phyloP scores from a whole-genome alignment of 768 basidiomycete genomes.

The Suillus clintonianus region DNA sequence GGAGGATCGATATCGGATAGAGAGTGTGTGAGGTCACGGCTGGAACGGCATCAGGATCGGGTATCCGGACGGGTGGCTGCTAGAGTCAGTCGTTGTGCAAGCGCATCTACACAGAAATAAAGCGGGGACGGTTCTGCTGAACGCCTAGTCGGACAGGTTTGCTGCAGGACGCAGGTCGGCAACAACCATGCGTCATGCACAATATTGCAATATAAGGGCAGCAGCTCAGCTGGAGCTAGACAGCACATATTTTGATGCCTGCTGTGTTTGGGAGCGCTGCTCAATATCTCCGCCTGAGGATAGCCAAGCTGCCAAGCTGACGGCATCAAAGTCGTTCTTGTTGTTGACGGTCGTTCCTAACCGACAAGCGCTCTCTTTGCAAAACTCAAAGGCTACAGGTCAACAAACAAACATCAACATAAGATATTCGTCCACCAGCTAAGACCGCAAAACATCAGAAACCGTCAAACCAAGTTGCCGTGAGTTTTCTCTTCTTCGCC shows the following conservation, averaged over 20 bases:
- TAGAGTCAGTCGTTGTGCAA: not conserved
- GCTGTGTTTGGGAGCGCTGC: not conserved
- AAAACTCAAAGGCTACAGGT: not conserved
- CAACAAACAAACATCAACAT: constrained; percentile 30
- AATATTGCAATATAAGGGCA: not conserved
- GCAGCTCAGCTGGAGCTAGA: not conserved
- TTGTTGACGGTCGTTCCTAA: not conserved
- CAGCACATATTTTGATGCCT: not conserved
- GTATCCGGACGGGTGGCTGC: not conserved
- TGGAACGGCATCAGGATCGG: not conserved
- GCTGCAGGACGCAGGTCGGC: not conserved
- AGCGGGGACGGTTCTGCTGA: not conserved
- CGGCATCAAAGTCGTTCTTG: not conserved
- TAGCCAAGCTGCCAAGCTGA: not conserved
- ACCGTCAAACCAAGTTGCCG: constrained; percentile 9
- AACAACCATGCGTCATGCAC: not conserved
- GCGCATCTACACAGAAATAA: not conserved
- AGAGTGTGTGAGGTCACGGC: not conserved
- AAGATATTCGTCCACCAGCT: constrained; percentile 14
- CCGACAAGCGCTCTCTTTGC: not conserved
- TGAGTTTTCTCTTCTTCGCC: constrained; percentile 2
- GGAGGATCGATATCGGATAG: not conserved
- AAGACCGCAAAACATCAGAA: constrained; percentile 15
- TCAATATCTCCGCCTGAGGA: not conserved
- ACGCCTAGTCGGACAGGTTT: not conserved